Conservation (phyloP, 495 filamentous ascomycete genomes). For the Terfezia claveryi region DNA sequence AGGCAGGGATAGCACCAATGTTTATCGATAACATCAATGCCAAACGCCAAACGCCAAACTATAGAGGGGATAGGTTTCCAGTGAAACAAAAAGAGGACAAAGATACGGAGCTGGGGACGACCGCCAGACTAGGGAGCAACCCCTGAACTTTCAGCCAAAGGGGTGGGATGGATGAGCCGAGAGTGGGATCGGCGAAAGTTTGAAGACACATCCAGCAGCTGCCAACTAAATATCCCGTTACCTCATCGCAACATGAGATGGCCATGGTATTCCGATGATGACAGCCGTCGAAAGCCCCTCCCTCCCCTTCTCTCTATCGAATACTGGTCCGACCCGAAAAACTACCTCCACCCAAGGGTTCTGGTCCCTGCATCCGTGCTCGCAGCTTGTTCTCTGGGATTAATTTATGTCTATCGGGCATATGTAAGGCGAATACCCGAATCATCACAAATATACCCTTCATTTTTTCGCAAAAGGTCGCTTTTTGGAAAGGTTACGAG, state of each 20-base stretch:
- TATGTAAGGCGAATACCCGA: slow-evolving; percentile 68
- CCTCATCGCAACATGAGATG: background rate
- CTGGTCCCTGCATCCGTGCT: slow-evolving; percentile 47
- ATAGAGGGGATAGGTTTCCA: no score
- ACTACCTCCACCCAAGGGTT: slow-evolving; percentile 25
- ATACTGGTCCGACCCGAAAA: background rate
- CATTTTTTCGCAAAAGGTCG: slow-evolving; percentile 44
- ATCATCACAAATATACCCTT: slow-evolving; percentile 44
- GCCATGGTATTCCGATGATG: background rate
- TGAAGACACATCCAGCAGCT: no score
- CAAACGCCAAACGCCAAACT: no score
- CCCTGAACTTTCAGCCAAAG: no score
- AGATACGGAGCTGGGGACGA: no score
- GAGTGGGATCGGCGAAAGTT: no score
- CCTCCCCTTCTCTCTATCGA: background rate
- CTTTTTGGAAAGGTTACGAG: slow-evolving; percentile 72
- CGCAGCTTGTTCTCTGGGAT: slow-evolving; percentile 38
- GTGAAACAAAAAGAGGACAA: no score
- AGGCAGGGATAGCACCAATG: no score
- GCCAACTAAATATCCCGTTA: no score
- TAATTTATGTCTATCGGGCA: slow-evolving; percentile 39
- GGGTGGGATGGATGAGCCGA: no score
- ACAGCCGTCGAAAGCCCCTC: background rate
- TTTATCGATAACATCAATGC: no score
- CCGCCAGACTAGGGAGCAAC: no score